Conservation (phyloP, 1,284 basidiomycete species). For the Apiotrichum sp. region DNA sequence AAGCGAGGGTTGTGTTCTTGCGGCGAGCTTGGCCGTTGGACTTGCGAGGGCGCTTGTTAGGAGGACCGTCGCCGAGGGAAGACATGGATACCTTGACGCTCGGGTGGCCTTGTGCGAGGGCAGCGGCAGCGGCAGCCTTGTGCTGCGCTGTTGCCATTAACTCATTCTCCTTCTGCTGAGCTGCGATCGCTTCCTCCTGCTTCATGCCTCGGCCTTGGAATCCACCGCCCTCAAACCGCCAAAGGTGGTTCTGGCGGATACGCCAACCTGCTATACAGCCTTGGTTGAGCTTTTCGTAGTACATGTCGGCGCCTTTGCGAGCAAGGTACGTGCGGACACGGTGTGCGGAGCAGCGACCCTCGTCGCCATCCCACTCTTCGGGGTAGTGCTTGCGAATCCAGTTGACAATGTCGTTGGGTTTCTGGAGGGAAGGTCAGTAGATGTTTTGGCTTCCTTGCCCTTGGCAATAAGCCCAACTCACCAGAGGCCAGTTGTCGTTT, state of each 20-base stretch:
- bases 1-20: slow-evolving; percentile 7
- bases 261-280: slow-evolving; percentile 43
- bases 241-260: slow-evolving; percentile 43
- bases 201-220: slow-evolving; percentile 46
- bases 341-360: slow-evolving; percentile 43
- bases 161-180: slow-evolving; percentile 39
- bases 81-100: slow-evolving; percentile 41
- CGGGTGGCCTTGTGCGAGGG: slow-evolving; percentile 42
- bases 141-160: slow-evolving; percentile 33
- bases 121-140: slow-evolving; percentile 42
- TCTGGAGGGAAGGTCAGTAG: slow-evolving; percentile 20
- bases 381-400: slow-evolving; percentile 46
- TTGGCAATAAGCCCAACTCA: slow-evolving; percentile 13
- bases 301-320: slow-evolving; percentile 46
- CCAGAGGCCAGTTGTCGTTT: slow-evolving; percentile 46
- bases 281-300: slow-evolving; percentile 46
- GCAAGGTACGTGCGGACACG: slow-evolving; percentile 45
- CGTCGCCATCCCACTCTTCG: slow-evolving; percentile 45
- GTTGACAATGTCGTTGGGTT: slow-evolving; percentile 46
- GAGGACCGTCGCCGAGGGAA: slow-evolving; percentile 3
- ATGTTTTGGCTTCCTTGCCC: too few species aligned
- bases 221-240: slow-evolving; percentile 44
- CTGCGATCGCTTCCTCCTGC: slow-evolving; percentile 42
- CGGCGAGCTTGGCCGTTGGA: slow-evolving; percentile 18
- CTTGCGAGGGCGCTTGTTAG: slow-evolving; percentile 19